Base-by-base conservation (phyloP, 2,329 filamentous ascomycete species). In the Cladosporium phlei region DNA sequence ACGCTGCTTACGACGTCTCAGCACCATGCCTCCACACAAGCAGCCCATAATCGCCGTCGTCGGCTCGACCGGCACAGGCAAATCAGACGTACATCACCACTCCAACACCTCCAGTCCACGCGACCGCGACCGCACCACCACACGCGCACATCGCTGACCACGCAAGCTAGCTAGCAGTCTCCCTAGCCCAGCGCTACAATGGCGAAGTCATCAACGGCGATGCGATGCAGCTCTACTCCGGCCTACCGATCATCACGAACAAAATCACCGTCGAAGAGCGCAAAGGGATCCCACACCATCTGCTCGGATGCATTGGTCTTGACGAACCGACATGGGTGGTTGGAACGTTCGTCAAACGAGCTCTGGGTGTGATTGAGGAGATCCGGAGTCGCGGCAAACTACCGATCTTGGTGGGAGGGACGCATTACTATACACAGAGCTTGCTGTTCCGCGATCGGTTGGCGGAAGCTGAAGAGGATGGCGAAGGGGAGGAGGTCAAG, bases 181-280 rank as follows among this genome's bases (percentile, higher is more conserved):
- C 95, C 53, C 71, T 98, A 42, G 93, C 94, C 1, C 76, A 76
- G 32, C 80, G 77, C 17, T 90, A 89, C 68, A 83, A 93, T 66
- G 93, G 94, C 61, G 93, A 98, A 67, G 79, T 98, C 43, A 89
- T 98, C 69, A 98, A 98, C 63, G 88, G 88, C 37, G 93, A 98
- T 73, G 93, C 93, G 29, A 95, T 98, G 89, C 93, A 98, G 65
- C 82, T 98, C 69, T 98, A 98, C 66, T 78, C 79, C 44, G 93
- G 93, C 2, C 72, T 98, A 33, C 89, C 93, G 4, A 84, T 97
- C 53, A 91, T 97, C 57, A 98, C 93, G 20, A 98, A 98, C 66
- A 95, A 97, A 64, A 86, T 97, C 49, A 80, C 86, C 0, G 43
- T 62, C 1, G 75, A 81, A 16, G 91, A 97, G 64, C 83, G 82